These are phyloP conservation scores for Rhododendron williamsianum DNA, from an alignment of 148 eudicot genomes.

Conservation along the genomic window DNA sequence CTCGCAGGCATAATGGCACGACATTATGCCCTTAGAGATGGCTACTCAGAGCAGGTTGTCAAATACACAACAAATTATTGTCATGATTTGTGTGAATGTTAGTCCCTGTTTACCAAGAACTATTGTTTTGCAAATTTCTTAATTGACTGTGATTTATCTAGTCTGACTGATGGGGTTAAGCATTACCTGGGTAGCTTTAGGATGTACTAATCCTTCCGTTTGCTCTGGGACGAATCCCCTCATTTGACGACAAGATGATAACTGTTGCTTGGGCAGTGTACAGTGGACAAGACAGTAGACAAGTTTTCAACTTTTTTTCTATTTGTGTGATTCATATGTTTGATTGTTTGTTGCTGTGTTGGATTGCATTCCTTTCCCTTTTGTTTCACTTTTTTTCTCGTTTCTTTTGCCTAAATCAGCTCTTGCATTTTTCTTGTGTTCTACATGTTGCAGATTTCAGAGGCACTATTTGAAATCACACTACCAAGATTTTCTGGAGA, in stretches of 20 bases:
- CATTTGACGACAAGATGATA: not conserved
- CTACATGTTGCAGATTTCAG: slow-evolving; percentile 55
- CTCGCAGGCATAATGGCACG: slow-evolving; percentile 92
- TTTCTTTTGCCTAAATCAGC: not conserved
- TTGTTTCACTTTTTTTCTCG: not conserved
- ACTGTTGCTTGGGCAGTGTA: not conserved
- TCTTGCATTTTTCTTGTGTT: not conserved
- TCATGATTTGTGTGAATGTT: not conserved
- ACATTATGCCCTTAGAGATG: slow-evolving; percentile 94
- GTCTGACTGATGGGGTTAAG: not conserved
- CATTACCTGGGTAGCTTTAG: not conserved
- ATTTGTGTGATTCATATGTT: not conserved
- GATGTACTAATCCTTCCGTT: not conserved
- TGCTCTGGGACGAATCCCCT: not conserved
- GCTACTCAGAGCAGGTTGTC: slow-evolving; percentile 80
- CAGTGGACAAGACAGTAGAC: not conserved
- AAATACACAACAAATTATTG: not conserved
- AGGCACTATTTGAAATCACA: slow-evolving; percentile 85
- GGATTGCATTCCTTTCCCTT: not conserved
- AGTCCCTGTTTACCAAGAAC: not conserved
- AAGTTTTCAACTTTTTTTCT: not conserved
- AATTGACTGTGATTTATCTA: not conserved
- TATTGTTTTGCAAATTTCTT: not conserved
- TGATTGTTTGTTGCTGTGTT: not conserved
- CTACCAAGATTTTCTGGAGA: slow-evolving; percentile 97